Conservation (phyloP, 139 green algal species). For the Chlorella sp. region DNA sequence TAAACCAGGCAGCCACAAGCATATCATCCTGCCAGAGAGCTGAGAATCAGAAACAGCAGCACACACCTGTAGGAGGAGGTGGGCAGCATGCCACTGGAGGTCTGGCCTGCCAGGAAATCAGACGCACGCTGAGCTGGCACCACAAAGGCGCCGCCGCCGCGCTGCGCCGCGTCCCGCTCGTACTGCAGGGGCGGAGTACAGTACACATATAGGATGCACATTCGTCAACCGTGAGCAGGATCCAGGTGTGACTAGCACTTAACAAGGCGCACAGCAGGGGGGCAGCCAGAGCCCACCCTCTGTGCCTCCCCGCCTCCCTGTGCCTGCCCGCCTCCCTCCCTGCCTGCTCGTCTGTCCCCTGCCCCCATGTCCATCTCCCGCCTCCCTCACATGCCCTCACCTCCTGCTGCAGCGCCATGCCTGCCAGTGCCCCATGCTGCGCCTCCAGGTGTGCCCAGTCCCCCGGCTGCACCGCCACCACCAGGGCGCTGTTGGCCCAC, state of each 20-base stretch:
- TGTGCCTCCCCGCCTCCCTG: background rate
- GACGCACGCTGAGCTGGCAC: slow-evolving; percentile 77
- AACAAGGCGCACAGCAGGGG: background rate
- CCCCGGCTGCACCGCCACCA: slow-evolving; percentile 60
- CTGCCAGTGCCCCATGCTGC: slow-evolving; percentile 68
- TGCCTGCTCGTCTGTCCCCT: background rate
- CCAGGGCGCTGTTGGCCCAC: slow-evolving; percentile 88
- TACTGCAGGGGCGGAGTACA: background rate
- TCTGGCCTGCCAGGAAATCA: slow-evolving; percentile 73
- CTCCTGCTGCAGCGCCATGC: slow-evolving; percentile 70
- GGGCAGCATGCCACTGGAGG: slow-evolving; percentile 52
- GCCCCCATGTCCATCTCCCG: no score
- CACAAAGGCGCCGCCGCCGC: slow-evolving; percentile 73
- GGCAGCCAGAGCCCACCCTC: no score
- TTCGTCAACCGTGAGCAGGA: background rate
- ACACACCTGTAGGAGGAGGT: slow-evolving; percentile 69
- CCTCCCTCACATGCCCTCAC: slow-evolving; percentile 35
- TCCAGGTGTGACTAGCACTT: background rate
- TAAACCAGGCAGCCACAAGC: background rate
- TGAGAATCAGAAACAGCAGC: background rate
- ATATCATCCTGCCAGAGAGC: background rate
- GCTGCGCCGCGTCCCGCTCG: slow-evolving; percentile 48
- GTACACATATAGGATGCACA: background rate
- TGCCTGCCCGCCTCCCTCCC: background rate
- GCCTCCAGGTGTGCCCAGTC: slow-evolving; percentile 72